These are phyloP conservation scores for Fimicolochytrium jonesii DNA, from an alignment of 192 early-diverging fungal genomes.

Conservation along the genomic window DNA sequence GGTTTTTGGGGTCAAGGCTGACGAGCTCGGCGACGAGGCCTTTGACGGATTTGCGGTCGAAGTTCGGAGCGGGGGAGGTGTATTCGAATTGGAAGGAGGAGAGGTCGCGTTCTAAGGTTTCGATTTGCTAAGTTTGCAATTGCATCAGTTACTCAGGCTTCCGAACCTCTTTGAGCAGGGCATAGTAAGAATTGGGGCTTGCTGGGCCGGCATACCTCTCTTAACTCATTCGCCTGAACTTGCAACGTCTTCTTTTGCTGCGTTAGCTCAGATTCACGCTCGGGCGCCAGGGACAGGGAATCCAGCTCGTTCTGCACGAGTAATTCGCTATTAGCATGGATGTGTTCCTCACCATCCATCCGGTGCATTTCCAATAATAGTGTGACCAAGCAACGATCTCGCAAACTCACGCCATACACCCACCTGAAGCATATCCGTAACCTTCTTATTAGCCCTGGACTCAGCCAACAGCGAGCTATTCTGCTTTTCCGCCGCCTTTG, in stretches of 20 bases:
- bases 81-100: conserved; percentile 67
- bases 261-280: conserved; percentile 34
- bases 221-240: conserved; percentile 15
- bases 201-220: not conserved
- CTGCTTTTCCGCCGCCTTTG: conserved; percentile 61
- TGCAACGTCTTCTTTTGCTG: conserved; percentile 27
- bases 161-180: too few relatives aligned
- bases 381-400: too few relatives aligned
- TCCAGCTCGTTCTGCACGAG: conserved; percentile 28
- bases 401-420: not conserved
- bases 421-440: conserved; percentile 22
- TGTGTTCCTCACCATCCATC: not conserved
- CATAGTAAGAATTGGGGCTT: too few relatives aligned
- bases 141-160: too few relatives aligned
- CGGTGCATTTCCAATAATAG: too few relatives aligned
- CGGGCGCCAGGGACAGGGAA: conserved; percentile 40
- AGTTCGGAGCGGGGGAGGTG: conserved; percentile 75
- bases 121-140: conserved; percentile 27
- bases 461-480: conserved; percentile 55
- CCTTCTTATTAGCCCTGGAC: conserved; percentile 31
- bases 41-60: conserved; percentile 85
- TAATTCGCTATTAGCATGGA: not conserved
- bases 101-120: conserved; percentile 33
- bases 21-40: conserved; percentile 93
- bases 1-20: conserved; percentile 63